Conservation (phyloP, 257 asterid species). For the Solanum microdontum region DNA sequence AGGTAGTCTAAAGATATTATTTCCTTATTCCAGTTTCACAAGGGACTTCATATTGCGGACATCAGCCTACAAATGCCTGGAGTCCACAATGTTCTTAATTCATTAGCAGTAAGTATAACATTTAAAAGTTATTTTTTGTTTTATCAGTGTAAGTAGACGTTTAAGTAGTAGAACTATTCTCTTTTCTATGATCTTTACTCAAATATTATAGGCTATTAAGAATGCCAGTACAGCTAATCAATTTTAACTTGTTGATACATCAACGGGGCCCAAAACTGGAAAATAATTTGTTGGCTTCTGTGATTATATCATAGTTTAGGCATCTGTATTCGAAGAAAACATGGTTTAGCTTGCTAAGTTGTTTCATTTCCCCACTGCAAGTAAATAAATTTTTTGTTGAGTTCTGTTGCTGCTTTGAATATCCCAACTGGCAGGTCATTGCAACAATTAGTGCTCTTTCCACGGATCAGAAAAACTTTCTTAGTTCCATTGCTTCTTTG, state of each 20-base stretch:
- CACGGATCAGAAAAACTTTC: conserved; percentile 8
- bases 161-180: neutral
- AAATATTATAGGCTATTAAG: neutral
- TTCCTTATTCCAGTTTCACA: conserved; percentile 10
- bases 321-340: neutral
- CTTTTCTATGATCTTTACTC: neutral
- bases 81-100: conserved; percentile 29
- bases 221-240: neutral
- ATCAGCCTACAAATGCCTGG: conserved; percentile 31
- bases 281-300: neutral
- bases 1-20: neutral
- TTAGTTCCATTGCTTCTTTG: conserved; percentile 12
- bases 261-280: neutral
- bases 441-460: conserved; percentile 17
- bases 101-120: conserved; percentile 26
- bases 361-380: neutral
- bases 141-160: neutral
- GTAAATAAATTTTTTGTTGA: neutral
- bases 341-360: neutral
- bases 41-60: conserved; percentile 14
- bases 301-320: neutral
- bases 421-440: conserved; percentile 13
- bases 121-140: neutral
- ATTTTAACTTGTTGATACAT: neutral
- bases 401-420: neutral